Evolutionary conservation across 352 stramenopile genomes (phyloP).

Genomic region (Phytopythium kandeliae): DNA sequence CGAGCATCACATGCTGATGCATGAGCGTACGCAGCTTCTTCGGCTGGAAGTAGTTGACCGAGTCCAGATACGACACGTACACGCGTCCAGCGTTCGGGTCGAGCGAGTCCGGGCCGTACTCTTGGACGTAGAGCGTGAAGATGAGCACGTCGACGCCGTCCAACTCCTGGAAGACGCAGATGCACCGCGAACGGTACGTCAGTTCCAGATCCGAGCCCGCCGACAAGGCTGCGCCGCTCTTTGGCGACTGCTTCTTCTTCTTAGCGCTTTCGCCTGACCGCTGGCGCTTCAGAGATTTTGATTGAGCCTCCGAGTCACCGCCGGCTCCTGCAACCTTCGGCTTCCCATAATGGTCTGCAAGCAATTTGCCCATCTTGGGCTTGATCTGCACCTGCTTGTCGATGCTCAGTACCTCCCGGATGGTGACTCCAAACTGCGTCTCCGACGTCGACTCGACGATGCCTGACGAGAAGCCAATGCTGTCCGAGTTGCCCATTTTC

Average conservation of each 20-base stretch:
- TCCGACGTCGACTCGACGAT: constrained; percentile 67
- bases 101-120: constrained; percentile 73
- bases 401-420: constrained; percentile 80
- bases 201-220: constrained; percentile 46
- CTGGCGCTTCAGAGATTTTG: constrained; percentile 72
- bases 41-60: constrained; percentile 87
- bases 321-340: constrained; percentile 32
- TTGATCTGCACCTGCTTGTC: constrained; percentile 89
- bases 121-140: constrained; percentile 88
- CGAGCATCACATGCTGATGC: constrained; percentile 87
- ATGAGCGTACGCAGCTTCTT: constrained; percentile 86
- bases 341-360: constrained; percentile 60
- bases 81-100: constrained; percentile 74
- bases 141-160: constrained; percentile 86
- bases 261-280: constrained; percentile 19
- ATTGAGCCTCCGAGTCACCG: constrained; percentile 12
- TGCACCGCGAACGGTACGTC: constrained; percentile 85
- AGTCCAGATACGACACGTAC: constrained; percentile 88
- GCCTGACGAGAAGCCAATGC: constrained; percentile 66
- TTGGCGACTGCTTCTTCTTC: constrained; percentile 30
- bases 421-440: constrained; percentile 78
- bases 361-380: constrained; percentile 71
- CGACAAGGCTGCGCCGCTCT: constrained; percentile 10
- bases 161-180: constrained; percentile 88
- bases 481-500: constrained; percentile 77